phyloP scores from a whole-genome alignment of 495 filamentous ascomycete genomes.

The Xanthoparmelia taractica region DNA sequence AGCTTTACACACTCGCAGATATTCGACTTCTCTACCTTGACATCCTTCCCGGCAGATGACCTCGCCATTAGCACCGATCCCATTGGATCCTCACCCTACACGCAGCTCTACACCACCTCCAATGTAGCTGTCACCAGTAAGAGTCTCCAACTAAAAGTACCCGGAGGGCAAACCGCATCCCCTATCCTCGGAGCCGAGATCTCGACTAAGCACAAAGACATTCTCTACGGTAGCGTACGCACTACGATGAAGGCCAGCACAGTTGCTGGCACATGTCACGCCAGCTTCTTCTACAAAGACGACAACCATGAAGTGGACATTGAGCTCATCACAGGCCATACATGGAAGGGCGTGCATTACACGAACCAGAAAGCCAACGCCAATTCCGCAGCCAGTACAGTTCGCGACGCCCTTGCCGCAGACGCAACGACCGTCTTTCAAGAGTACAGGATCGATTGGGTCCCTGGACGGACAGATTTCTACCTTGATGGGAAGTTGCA shows the following conservation, averaged over 20 bases:
- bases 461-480: conserved; percentile 16
- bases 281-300: conserved; percentile 21
- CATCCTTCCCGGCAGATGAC: conserved; percentile 8
- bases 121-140: conserved; percentile 19
- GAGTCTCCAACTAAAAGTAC: conserved; percentile 20
- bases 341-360: conserved; percentile 17
- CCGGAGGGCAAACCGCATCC: conserved; percentile 20
- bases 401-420: conserved; percentile 5
- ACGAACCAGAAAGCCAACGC: conserved; percentile 22
- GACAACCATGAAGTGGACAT: conserved; percentile 25
- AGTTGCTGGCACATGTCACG: conserved; percentile 18
- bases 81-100: conserved; percentile 4
- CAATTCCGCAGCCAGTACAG: conserved; percentile 6
- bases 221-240: conserved; percentile 24
- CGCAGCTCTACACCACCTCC: conserved; percentile 7
- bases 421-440: conserved; percentile 19
- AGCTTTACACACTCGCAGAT: conserved; percentile 17
- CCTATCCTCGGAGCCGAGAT: conserved; percentile 22
- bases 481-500: conserved; percentile 21
- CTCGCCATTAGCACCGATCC: conserved; percentile 13
- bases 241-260: conserved; percentile 20
- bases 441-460: conserved; percentile 28
- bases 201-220: conserved; percentile 13
- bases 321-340: conserved; percentile 20
- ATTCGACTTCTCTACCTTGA: conserved; percentile 14